Base-by-base conservation (phyloP, 768 basidiomycete species). In the Lactarius trivialis region DNA sequence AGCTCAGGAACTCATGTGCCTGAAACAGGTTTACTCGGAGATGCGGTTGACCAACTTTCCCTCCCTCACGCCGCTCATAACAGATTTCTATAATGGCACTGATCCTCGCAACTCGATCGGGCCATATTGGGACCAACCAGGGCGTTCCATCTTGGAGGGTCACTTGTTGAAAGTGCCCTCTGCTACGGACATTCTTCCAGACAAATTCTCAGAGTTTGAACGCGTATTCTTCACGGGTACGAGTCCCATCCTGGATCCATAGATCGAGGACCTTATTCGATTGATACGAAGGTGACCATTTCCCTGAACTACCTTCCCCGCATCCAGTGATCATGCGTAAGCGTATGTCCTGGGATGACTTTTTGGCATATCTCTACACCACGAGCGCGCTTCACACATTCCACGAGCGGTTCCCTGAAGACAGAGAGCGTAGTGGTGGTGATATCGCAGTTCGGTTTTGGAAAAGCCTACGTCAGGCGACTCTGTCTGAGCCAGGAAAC, bases 111-210 rank as follows among this genome's bases (percentile, higher is more conserved):
- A 75, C 34, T 83, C 84, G 45, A 71, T 90, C 6, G 91, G 91
- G 1, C 81, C 84, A 1, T 82, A 91, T 69, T 93, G 90, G 81
- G 81, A 93, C 67, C 84, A 86, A 33, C 91, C 92, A 0, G 92
- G 92, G 17, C 79, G 92, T 14, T 82, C 81, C 0, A 85, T 92
- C 64, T 79, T 93, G 26, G 86, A 89, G 60, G 78, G 78, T 7
- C 83, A 89, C 68, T 80, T 93, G 3, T 77, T 84, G 7, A 82
- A 83, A 32, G 79, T 93, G n/a, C 88, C 86, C 0, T 78, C 80
- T 48, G 82, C 86, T 2, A 67, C 66, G 0, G 63, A 67, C 9
- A 67, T 78, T 53, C 67, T 75, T 48, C 74, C 74, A 6, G 71
- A 69, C 39, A 70, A 70, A 1, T 77, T 82, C 56, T 70, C 69